These are phyloP conservation scores for Syzygium malaccense DNA, from an alignment of 441 rosid species.

Conservation along the genomic window DNA sequence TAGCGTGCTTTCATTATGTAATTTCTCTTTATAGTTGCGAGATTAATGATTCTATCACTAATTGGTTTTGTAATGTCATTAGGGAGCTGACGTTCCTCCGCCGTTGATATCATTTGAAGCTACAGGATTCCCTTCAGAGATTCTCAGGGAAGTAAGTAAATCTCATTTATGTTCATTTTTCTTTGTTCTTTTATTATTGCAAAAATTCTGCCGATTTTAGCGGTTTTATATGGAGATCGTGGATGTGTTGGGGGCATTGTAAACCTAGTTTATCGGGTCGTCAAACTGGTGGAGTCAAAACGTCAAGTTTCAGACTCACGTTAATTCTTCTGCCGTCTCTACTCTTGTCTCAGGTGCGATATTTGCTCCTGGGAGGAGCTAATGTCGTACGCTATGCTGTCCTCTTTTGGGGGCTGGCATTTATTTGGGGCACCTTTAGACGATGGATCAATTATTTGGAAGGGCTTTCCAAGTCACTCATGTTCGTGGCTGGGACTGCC, in stretches of 20 bases:
- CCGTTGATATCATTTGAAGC: conserved; percentile 79
- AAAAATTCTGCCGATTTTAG: conserved; percentile 14
- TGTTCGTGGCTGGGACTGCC: conserved; percentile 73
- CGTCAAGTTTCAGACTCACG: conserved; percentile 32
- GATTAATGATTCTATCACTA: neutral
- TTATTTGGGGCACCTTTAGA: conserved; percentile 70
- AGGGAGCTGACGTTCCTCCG: conserved; percentile 79
- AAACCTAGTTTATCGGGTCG: neutral
- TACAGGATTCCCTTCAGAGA: conserved; percentile 85
- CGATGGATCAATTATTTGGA: conserved; percentile 63
- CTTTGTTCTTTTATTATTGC: conserved; percentile 1
- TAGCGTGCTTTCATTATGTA: neutral
- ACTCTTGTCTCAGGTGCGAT: conserved; percentile 99
- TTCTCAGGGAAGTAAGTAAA: conserved; percentile 51
- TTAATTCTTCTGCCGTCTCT: conserved; percentile 45
- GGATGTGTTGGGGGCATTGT: neutral
- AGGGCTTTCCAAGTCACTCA: conserved; percentile 67
- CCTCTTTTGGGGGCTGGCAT: conserved; percentile 71
- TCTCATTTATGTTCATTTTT: neutral
- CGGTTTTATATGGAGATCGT: conserved; percentile 7
- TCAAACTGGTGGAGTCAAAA: conserved; percentile 34
- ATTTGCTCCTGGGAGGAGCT: conserved; percentile 99
- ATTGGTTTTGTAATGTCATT: neutral
- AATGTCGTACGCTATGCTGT: conserved; percentile 99
- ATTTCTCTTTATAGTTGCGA: neutral